Evolutionary conservation across 2,329 filamentous ascomycete genomes (phyloP).

Genomic region (Fusarium setosum): DNA sequence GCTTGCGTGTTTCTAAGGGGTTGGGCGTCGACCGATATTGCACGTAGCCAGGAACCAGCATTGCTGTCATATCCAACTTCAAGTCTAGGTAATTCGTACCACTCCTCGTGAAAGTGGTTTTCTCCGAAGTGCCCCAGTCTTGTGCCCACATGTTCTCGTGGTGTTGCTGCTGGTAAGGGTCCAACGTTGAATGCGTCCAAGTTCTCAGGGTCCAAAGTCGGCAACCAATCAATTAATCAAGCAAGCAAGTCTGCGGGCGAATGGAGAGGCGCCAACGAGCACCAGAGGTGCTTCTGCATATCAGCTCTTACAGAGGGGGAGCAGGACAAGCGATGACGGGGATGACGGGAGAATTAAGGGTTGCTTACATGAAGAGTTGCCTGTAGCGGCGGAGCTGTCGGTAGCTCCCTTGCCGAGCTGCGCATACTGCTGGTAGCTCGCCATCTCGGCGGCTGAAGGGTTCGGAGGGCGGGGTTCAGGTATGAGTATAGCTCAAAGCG

Average conservation of each 20-base stretch:
- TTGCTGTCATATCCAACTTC: not conserved
- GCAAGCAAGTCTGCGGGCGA: constrained; percentile 17
- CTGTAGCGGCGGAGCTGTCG: constrained; percentile 36
- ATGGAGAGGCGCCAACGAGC: constrained; percentile 13
- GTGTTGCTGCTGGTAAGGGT: constrained; percentile 1
- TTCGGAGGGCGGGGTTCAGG: constrained; percentile 9
- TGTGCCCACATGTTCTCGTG: constrained; percentile 3
- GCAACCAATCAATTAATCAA: constrained; percentile 28
- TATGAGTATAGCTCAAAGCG: constrained; percentile 4
- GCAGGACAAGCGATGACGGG: constrained; percentile 1
- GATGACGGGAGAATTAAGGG: constrained; percentile 27
- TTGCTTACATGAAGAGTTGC: constrained; percentile 37
- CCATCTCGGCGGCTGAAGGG: constrained; percentile 34
- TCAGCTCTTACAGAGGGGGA: constrained; percentile 36
- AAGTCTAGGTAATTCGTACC: not conserved
- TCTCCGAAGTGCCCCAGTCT: not conserved
- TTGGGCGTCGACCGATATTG: constrained; percentile 26
- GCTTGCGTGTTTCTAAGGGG: constrained; percentile 31
- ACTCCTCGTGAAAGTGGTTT: constrained; percentile 3
- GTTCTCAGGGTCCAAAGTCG: constrained; percentile 7
- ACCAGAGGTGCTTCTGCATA: constrained; percentile 35
- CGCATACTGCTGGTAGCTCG: constrained; percentile 44
- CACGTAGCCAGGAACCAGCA: constrained; percentile 5
- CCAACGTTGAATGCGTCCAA: constrained; percentile 1
- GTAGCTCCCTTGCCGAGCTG: constrained; percentile 40